These are phyloP conservation scores for Agarophyton chilense DNA, from an alignment of 23 red algal species.

Conservation along the genomic window DNA sequence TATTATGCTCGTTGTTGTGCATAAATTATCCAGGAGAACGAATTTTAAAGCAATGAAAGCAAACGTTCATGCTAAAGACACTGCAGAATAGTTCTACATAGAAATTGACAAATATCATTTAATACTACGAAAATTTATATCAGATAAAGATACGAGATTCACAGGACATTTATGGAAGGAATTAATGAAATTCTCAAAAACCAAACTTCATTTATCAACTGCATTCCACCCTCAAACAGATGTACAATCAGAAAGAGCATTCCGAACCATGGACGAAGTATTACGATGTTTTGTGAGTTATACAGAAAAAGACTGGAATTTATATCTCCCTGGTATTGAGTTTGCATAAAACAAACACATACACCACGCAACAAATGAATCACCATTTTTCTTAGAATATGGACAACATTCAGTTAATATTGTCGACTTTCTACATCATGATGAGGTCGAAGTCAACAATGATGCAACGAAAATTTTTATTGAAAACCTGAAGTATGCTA, in stretches of 20 bases:
- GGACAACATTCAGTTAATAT: neutral
- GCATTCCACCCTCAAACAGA: conserved; percentile 46
- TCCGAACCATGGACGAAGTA: conserved; percentile 34
- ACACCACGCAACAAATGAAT: conserved; percentile 24
- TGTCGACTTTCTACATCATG: neutral
- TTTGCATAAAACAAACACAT: conserved; percentile 34
- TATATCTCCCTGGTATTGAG: conserved; percentile 22
- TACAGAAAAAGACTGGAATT: conserved; percentile 24
- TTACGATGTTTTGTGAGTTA: conserved; percentile 20
- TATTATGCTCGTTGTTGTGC: conserved; percentile 10
- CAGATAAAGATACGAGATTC: conserved; percentile 29
- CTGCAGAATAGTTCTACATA: conserved; percentile 4
- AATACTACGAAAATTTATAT: conserved; percentile 11
- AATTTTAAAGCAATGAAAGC: conserved; percentile 1
- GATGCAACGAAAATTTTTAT: neutral
- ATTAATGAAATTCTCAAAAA: neutral
- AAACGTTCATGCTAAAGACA: conserved; percentile 26
- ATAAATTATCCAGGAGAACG: conserved; percentile 28
- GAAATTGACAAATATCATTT: conserved; percentile 19
- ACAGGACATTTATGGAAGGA: conserved; percentile 24
- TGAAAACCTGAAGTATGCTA: neutral
- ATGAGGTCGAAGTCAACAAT: neutral
- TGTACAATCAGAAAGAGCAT: conserved; percentile 38
- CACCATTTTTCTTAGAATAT: conserved; percentile 45
- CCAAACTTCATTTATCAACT: conserved; percentile 23